Evolutionary conservation across 257 asterid genomes (phyloP).

Genomic region (Capsicum pubescens): DNA sequence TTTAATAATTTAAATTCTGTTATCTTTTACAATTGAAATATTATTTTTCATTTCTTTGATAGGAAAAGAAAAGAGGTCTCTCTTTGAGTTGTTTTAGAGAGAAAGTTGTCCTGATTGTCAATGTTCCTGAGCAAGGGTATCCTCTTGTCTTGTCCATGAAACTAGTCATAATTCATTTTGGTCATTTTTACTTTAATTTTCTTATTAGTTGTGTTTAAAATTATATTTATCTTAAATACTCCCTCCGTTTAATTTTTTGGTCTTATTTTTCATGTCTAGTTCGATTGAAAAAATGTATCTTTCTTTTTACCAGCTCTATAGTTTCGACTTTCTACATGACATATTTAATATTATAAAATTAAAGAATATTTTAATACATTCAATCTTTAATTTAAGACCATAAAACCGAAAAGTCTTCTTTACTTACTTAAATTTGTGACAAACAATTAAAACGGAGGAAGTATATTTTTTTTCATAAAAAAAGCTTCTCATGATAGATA

Average conservation of each 20-base stretch:
- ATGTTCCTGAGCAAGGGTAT: slow-evolving; percentile 26
- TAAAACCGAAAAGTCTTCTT: no score
- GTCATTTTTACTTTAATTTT: background rate
- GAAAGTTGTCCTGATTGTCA: slow-evolving; percentile 21
- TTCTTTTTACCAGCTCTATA: no score
- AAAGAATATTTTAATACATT: no score
- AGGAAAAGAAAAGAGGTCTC: slow-evolving; percentile 7
- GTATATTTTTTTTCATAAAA: background rate
- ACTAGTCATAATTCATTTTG: background rate
- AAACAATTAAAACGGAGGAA: no score
- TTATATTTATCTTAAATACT: background rate
- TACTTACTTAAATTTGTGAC: no score
- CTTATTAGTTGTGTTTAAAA: background rate
- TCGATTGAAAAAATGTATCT: no score
- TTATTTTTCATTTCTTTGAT: background rate
- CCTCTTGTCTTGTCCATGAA: background rate
- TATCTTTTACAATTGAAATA: background rate
- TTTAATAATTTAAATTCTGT: background rate
- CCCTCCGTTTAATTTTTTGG: no score
- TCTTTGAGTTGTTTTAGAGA: background rate
- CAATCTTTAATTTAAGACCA: no score
- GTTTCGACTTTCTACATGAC: no score
- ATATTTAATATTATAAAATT: no score
- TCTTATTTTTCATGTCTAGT: no score
- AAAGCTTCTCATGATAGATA: background rate